A percentile compares a stretch with the other conserved stretches of the same genome.
Conservation (phyloP, 768 basidiomycete genomes). For the Rhizopogon rudus region DNA sequence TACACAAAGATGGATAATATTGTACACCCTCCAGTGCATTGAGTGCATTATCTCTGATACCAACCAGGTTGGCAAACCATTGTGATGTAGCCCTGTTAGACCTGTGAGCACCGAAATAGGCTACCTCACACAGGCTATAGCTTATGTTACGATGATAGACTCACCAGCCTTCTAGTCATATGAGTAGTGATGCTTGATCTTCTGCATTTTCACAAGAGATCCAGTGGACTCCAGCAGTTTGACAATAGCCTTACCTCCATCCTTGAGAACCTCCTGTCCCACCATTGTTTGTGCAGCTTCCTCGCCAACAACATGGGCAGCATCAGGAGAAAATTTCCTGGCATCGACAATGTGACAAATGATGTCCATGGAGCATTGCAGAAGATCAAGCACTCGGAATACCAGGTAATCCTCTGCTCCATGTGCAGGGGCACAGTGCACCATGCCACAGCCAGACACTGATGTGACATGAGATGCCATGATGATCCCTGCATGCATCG, state of each 20-base stretch:
- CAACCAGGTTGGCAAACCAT: slow-evolving; percentile 93
- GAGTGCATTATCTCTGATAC: slow-evolving; percentile 75
- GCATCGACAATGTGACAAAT: slow-evolving; percentile 79
- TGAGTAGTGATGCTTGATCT: slow-evolving; percentile 84
- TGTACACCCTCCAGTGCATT: slow-evolving; percentile 60
- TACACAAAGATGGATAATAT: slow-evolving; percentile 78
- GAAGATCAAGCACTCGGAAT: slow-evolving; percentile 53
- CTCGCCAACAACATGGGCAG: slow-evolving; percentile 55
- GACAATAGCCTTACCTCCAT: slow-evolving; percentile 65
- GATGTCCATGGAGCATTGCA: slow-evolving; percentile 39
- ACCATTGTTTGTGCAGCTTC: slow-evolving; percentile 40
- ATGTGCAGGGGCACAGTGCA: slow-evolving; percentile 94
- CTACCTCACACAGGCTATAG: slow-evolving; percentile 5
- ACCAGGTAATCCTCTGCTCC: slow-evolving; percentile 88
- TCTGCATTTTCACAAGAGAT: slow-evolving; percentile 57
- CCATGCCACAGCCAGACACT: slow-evolving; percentile 89
- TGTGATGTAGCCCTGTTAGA: slow-evolving; percentile 78
- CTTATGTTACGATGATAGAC: slow-evolving; percentile 87
- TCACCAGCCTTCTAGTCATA: slow-evolving; percentile 96
- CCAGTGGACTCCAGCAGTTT: slow-evolving; percentile 50
- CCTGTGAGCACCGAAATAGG: neutral
- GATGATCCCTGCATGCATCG: slow-evolving; percentile 41
- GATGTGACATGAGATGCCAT: slow-evolving; percentile 74
- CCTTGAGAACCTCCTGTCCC: slow-evolving; percentile 69
- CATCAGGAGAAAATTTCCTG: slow-evolving; percentile 64